Conservation (phyloP, 2,329 filamentous ascomycete species). For the Exophiala alcalophila region DNA sequence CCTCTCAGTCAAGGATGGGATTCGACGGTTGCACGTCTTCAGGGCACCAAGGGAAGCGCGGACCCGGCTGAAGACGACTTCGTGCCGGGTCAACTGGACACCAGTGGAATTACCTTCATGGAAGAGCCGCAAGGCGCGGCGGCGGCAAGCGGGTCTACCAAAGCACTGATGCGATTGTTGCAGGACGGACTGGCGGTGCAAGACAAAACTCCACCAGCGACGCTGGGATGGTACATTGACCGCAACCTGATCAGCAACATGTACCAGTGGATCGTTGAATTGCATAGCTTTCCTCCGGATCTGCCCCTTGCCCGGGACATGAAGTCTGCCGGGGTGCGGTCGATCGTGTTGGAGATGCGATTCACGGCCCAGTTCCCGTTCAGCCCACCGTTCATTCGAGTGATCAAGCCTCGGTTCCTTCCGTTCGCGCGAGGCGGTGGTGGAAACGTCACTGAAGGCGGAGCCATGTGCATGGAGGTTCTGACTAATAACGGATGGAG, state of each 20-base stretch:
- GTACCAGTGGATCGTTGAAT: slow-evolving; percentile 88
- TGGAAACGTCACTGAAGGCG: slow-evolving; percentile 79
- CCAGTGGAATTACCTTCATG: slow-evolving; percentile 62
- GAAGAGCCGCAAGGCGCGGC: slow-evolving; percentile 64
- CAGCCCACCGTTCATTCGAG: slow-evolving; percentile 77
- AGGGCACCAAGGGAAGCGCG: slow-evolving; percentile 9
- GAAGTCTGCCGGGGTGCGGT: slow-evolving; percentile 58
- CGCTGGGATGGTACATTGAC: slow-evolving; percentile 83
- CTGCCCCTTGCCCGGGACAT: slow-evolving; percentile 75
- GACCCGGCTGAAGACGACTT: slow-evolving; percentile 50
- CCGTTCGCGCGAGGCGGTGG: slow-evolving; percentile 71
- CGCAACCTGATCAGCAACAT: slow-evolving; percentile 64
- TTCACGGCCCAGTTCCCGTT: slow-evolving; percentile 75
- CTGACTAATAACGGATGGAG: slow-evolving; percentile 82
- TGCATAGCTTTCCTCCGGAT: slow-evolving; percentile 72
- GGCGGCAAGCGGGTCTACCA: slow-evolving; percentile 56
- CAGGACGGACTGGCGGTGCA: slow-evolving; percentile 64
- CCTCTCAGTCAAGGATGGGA: too few relatives aligned
- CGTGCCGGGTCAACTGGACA: slow-evolving; percentile 63
- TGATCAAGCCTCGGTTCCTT: slow-evolving; percentile 76
- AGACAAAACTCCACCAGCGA: slow-evolving; percentile 55
- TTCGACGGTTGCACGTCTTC: not conserved
- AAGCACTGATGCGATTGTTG: slow-evolving; percentile 63
- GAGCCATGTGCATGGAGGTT: slow-evolving; percentile 80
- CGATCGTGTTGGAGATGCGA: slow-evolving; percentile 76